phyloP scores from a whole-genome alignment of 208 protist genomes.

The Wallacemonas collosoma region DNA sequence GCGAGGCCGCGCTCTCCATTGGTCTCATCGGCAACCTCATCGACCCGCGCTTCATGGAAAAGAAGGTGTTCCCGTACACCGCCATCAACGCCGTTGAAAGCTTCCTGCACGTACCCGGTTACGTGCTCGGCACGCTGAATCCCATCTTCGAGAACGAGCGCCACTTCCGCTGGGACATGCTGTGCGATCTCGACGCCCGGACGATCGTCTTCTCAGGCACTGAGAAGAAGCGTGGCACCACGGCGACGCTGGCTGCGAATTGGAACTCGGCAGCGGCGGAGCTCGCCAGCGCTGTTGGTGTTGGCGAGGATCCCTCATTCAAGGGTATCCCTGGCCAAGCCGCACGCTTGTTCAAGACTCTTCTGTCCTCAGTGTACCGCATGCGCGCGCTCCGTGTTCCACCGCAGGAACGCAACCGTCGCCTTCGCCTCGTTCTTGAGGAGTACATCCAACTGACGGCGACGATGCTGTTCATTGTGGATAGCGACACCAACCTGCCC shows the following conservation, averaged over 20 bases:
- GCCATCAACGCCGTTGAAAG: conserved; percentile 64
- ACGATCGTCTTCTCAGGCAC: conserved; percentile 39
- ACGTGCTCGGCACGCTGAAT: conserved; percentile 81
- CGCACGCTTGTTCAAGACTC: conserved; percentile 43
- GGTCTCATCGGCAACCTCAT: conserved; percentile 67
- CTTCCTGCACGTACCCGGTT: conserved; percentile 69
- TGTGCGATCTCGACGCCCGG: conserved; percentile 70
- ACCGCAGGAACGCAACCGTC: conserved; percentile 41
- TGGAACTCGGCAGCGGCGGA: conserved; percentile 37
- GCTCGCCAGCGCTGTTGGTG: conserved; percentile 40
- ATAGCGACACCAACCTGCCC: conserved; percentile 20
- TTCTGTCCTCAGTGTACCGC: conserved; percentile 35
- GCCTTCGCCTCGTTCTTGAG: conserved; percentile 51
- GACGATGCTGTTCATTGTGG: conserved; percentile 31
- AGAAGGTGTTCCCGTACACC: conserved; percentile 81
- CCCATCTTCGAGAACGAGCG: conserved; percentile 75
- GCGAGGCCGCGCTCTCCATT: conserved; percentile 65
- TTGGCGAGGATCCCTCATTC: conserved; percentile 26
- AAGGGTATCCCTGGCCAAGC: conserved; percentile 23
- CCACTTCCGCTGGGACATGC: conserved; percentile 65
- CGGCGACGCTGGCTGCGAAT: conserved; percentile 28
- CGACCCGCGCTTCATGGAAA: conserved; percentile 59
- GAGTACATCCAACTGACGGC: conserved; percentile 54
- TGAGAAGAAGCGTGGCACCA: conserved; percentile 30
- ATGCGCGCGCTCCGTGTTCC: conserved; percentile 49